A percentile compares a stretch with the other conserved stretches of the same genome.
phyloP scores from a whole-genome alignment of 2,329 filamentous ascomycete genomes.

The Nemania diffusa region DNA sequence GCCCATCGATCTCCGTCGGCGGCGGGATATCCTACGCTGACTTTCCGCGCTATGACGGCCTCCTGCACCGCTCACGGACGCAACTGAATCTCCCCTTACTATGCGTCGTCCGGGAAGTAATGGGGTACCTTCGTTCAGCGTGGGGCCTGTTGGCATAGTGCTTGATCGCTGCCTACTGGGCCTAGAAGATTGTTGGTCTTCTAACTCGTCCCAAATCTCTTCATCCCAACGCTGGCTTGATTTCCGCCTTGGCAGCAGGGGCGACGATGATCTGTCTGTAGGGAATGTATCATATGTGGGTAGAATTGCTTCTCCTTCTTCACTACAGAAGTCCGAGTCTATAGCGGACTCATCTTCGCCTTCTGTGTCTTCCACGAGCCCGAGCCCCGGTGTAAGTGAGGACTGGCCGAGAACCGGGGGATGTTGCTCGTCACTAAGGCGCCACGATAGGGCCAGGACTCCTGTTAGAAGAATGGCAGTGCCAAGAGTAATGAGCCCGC shows the following conservation, averaged over 20 bases:
- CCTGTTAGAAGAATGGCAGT: constrained; percentile 87
- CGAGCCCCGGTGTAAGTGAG: constrained; percentile 82
- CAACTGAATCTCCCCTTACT: constrained; percentile 45
- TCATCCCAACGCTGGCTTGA: constrained; percentile 70
- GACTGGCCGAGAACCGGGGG: constrained; percentile 71
- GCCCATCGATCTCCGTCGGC: constrained; percentile 68
- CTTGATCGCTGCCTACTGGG: constrained; percentile 60
- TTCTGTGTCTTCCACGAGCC: constrained; percentile 77
- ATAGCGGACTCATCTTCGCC: constrained; percentile 68
- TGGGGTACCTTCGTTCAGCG: constrained; percentile 53
- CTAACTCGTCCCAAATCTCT: constrained; percentile 89
- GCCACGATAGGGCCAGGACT: constrained; percentile 92
- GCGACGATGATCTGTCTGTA: constrained; percentile 52
- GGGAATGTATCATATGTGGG: constrained; percentile 62
- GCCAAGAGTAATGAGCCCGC: constrained; percentile 84
- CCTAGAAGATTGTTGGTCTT: constrained; percentile 71
- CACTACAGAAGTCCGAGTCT: constrained; percentile 58
- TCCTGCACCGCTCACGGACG: constrained; percentile 43
- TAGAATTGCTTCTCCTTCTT: constrained; percentile 53
- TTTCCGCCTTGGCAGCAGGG: constrained; percentile 56
- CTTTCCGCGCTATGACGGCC: constrained; percentile 33
- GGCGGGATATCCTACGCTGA: constrained; percentile 51
- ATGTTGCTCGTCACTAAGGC: constrained; percentile 81
- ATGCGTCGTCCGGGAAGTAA: constrained; percentile 48
- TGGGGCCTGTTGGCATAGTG: constrained; percentile 55